Evolutionary conservation across 345 rosid genomes (phyloP), one percentile per base, ranked within the genome.

Genomic region (Acer saccharum): DNA sequence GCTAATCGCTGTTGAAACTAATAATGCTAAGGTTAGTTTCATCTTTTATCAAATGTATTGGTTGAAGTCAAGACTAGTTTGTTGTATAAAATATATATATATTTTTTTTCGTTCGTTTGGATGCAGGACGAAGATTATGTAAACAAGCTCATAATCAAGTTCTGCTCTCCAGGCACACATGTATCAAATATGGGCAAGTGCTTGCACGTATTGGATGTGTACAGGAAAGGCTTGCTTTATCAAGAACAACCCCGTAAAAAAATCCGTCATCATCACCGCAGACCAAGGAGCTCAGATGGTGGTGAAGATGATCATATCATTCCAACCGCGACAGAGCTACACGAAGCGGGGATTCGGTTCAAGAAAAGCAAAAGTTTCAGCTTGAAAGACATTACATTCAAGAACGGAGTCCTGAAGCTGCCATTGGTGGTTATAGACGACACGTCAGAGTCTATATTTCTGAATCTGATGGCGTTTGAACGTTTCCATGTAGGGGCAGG

Each of bases 391-490:
- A 85, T 88, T 32, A 81, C 84, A n/a, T 88, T 88, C 81, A 70
- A 13, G 1, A 43, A 76, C 0, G 86, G 87, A 4, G 72, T 74
- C 44, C 84, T 88, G 1, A 76, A 66, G 55, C 86, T 88, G 18
- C 89, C 89, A 1, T 23, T 50, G 1, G 41, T 77, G 2, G 13
- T 63, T 0, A 85, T 88, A 29, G 87, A 86, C 20, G 88, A 83
- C 62, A n/a, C 61, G 8, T 65, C 84, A 0, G 88, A 82, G 74
- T 81, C 86, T 5, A 67, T 70, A 52, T 79, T 81, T 69, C 68
- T 86, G 60, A 88, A 88, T 63, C 60, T 86, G 73, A 83, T 82
- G 5, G 88, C 87, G 17, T 86, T 83, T 6, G 89, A 88, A 75
- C 82, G 83, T 2, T 68, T 57, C 70, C 91, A 85, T 11, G 85